A percentile compares a stretch with the other conserved stretches of the same genome.
These are phyloP conservation scores for Podila clonocystis DNA, from an alignment of 192 early-diverging fungal genomes.

Conservation along the genomic window DNA sequence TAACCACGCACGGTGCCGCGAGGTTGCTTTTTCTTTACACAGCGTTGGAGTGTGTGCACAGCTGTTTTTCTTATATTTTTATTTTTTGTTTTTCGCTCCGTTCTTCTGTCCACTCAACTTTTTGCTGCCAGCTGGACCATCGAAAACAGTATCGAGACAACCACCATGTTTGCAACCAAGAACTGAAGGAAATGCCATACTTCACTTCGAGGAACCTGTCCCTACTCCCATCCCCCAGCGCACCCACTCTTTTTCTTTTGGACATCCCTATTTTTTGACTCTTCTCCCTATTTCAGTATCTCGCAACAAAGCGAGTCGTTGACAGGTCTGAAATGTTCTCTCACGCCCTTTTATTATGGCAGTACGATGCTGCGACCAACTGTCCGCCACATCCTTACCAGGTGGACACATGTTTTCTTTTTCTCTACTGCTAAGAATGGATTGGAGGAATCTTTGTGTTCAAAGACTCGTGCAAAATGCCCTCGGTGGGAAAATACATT, in stretches of 20 bases:
- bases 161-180: background rate
- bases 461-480: too few relatives aligned
- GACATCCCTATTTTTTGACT: background rate
- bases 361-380: too few relatives aligned
- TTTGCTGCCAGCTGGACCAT: background rate
- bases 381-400: too few relatives aligned
- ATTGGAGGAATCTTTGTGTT: too few relatives aligned
- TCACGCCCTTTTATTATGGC: too few relatives aligned
- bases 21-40: background rate
- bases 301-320: background rate
- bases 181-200: background rate
- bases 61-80: background rate
- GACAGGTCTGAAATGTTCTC: too few relatives aligned
- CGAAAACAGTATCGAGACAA: background rate
- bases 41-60: background rate
- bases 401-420: too few relatives aligned
- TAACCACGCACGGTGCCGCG: background rate
- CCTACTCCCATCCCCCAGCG: background rate
- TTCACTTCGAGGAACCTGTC: background rate
- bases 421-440: too few relatives aligned
- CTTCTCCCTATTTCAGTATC: background rate
- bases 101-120: background rate
- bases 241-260: slow-evolving; percentile 1
- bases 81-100: background rate
- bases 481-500: too few relatives aligned